Evolutionary conservation across 2,329 filamentous ascomycete species (phyloP).

Genomic region (Diaporthe batatas): DNA sequence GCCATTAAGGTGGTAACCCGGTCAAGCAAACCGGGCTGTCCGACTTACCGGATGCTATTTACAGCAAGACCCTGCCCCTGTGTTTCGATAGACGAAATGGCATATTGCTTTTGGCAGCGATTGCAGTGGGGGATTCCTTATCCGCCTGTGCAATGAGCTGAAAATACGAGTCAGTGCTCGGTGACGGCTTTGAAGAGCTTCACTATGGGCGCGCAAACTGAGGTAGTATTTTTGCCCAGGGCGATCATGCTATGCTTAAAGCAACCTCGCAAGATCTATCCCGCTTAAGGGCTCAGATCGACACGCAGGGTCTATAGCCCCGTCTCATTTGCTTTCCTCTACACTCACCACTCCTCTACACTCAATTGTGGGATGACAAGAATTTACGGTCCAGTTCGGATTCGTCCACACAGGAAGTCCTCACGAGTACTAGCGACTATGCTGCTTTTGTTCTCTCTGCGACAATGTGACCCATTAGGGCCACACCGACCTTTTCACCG

Average conservation of each 20-base stretch:
- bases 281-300: slow-evolving; percentile 9
- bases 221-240: not conserved
- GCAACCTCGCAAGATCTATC: slow-evolving; percentile 17
- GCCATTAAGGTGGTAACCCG: slow-evolving; percentile 8
- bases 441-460: not conserved
- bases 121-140: not conserved
- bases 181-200: slow-evolving; percentile 13
- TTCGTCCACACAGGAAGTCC: not conserved
- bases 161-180: slow-evolving; percentile 18
- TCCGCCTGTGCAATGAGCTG: not conserved
- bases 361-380: not conserved
- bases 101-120: slow-evolving; percentile 9
- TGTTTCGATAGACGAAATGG: slow-evolving; percentile 32
- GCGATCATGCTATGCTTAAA: slow-evolving; percentile 4
- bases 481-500: slow-evolving; percentile 31
- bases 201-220: not conserved
- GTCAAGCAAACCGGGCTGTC: slow-evolving; percentile 6
- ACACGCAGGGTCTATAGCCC: not conserved
- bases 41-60: slow-evolving; percentile 21
- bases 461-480: slow-evolving; percentile 31
- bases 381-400: not conserved
- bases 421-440: not conserved
- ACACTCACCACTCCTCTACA: not conserved
- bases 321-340: not conserved
- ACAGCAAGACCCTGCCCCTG: slow-evolving; percentile 25